A percentile compares a stretch with the other conserved stretches of the same genome.
phyloP scores from a whole-genome alignment of 148 eudicot species.

The Arctostaphylos glauca region DNA sequence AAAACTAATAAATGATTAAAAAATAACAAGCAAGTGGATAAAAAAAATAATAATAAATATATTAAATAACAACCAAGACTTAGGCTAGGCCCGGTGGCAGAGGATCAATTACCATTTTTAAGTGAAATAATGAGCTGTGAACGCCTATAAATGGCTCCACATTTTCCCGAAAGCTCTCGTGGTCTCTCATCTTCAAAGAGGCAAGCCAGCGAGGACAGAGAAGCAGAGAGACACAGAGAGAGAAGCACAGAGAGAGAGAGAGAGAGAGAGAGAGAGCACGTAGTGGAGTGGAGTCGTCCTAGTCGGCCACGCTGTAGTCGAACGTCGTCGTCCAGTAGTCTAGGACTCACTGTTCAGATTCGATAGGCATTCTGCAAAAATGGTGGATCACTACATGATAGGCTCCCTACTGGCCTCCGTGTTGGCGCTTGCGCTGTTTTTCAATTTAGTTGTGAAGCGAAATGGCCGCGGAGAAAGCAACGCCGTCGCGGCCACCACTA shows the following conservation, averaged over 20 bases:
- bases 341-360: not conserved
- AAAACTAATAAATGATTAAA: no score
- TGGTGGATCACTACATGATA: constrained; percentile 35
- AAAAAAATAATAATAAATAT: not conserved
- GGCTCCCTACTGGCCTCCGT: constrained; percentile 39
- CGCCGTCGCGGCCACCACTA: constrained; percentile 14
- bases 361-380: constrained; percentile 14
- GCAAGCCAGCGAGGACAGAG: constrained; percentile 16
- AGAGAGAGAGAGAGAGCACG: not conserved
- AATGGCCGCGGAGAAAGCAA: constrained; percentile 8
- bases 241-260: not conserved
- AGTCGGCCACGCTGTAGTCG: not conserved
- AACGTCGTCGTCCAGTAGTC: not conserved
- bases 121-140: not conserved
- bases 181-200: not conserved
- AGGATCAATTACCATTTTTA: not conserved
- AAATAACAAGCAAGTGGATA: no score
- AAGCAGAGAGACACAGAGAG: not conserved
- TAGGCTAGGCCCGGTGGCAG: not conserved
- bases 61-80: not conserved
- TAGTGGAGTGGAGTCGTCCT: not conserved
- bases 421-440: constrained; percentile 31
- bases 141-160: constrained; percentile 10
- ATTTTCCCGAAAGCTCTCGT: not conserved
- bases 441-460: constrained; percentile 25